A percentile compares a stretch with the other conserved stretches of the same genome.
Conservation (phyloP, 2,329 filamentous ascomycete genomes). For the Fusarium sp. region DNA sequence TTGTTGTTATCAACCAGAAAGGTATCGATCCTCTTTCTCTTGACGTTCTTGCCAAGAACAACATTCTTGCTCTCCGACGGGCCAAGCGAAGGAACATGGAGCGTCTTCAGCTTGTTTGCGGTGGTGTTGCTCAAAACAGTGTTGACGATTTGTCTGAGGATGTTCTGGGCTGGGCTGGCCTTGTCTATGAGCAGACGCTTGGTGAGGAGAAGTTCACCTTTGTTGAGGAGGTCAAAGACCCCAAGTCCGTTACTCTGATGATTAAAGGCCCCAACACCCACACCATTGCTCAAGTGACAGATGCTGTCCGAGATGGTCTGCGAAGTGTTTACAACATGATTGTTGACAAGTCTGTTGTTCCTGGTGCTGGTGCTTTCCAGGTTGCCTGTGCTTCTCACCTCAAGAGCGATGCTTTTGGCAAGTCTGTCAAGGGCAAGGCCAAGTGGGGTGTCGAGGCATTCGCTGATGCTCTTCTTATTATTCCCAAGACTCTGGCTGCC, state of each 20-base stretch:
- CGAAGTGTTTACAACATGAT: conserved; percentile 99
- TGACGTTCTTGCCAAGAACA: conserved; percentile 97
- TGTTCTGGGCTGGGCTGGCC: conserved; percentile 92
- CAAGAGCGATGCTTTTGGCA: conserved; percentile 84
- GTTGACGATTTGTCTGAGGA: conserved; percentile 92
- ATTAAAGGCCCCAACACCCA: conserved; percentile 98
- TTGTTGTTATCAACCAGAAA: conserved; percentile 99
- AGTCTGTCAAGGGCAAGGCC: conserved; percentile 95
- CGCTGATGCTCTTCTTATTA: conserved; percentile 91
- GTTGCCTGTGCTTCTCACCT: conserved; percentile 90
- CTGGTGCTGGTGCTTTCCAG: conserved; percentile 95
- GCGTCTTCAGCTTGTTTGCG: conserved; percentile 92
- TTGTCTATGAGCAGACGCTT: conserved; percentile 96
- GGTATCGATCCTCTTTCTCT: conserved; percentile 96
- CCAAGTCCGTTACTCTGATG: conserved; percentile 95
- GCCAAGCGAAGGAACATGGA: conserved; percentile 99
- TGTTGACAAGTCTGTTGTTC: conserved; percentile 95
- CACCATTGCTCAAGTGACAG: conserved; percentile 95
- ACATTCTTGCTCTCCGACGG: conserved; percentile 90
- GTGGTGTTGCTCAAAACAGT: conserved; percentile 91
- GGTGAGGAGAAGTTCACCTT: conserved; percentile 99
- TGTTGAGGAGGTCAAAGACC: conserved; percentile 97
- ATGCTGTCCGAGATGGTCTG: conserved; percentile 93
- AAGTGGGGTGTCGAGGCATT: conserved; percentile 97
- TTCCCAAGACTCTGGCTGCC: conserved; percentile 95